A percentile compares a stretch with the other conserved stretches of the same genome.
Conservation (phyloP, 2,329 filamentous ascomycete species). For the Tothia fuscella region DNA sequence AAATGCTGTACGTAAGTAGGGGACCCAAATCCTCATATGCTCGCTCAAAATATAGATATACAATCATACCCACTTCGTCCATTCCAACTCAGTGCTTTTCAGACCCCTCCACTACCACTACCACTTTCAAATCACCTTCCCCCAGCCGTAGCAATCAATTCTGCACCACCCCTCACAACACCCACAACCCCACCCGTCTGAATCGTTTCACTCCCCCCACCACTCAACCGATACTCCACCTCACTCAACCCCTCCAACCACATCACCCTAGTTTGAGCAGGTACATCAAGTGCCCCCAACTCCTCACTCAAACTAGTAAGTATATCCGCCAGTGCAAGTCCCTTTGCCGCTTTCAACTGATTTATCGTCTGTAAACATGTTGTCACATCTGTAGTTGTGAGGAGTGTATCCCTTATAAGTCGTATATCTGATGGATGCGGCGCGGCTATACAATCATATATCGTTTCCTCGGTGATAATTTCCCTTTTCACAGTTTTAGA, state of each 20-base stretch:
- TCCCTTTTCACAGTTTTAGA: constrained; percentile 55
- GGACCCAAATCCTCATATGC: too few relatives aligned
- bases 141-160: too few relatives aligned
- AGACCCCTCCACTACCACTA: too few relatives aligned
- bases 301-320: constrained; percentile 78
- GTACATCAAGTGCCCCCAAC: constrained; percentile 70
- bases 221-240: constrained; percentile 81
- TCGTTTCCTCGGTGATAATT: constrained; percentile 78
- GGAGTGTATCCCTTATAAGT: constrained; percentile 70
- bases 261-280: constrained; percentile 71
- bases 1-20: too few relatives aligned
- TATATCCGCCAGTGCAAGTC: constrained; percentile 86
- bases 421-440: constrained; percentile 82
- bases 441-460: constrained; percentile 95
- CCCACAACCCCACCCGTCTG: constrained; percentile 92
- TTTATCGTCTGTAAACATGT: constrained; percentile 82
- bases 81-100: too few relatives aligned
- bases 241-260: constrained; percentile 89
- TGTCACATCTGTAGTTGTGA: constrained; percentile 77
- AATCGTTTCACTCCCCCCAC: constrained; percentile 73
- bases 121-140: too few relatives aligned
- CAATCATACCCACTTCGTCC: too few relatives aligned
- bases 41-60: too few relatives aligned
- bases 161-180: constrained; percentile 74
- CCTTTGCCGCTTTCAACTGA: constrained; percentile 71